A percentile compares a stretch with the other conserved stretches of the same genome.
phyloP scores from a whole-genome alignment of 78 protist species.

The Dictyostelium intermedium region DNA sequence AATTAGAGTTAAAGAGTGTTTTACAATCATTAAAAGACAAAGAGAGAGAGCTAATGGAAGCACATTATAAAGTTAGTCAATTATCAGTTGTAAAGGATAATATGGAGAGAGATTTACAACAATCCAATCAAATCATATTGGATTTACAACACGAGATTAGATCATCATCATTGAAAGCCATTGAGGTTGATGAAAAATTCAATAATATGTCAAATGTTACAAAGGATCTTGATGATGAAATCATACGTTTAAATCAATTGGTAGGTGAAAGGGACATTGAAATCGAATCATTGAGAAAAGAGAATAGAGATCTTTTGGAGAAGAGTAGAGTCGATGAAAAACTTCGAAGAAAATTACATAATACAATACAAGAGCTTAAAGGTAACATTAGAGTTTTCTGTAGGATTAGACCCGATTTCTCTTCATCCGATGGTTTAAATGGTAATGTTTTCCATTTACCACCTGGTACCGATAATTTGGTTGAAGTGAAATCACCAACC shows the following conservation, averaged over 20 bases:
- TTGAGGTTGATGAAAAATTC: background rate
- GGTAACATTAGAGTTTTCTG: slow-evolving; percentile 93
- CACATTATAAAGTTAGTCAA: background rate
- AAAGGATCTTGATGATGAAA: background rate
- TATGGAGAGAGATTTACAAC: background rate
- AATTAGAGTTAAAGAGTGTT: background rate
- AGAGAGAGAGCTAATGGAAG: background rate
- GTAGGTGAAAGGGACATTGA: background rate
- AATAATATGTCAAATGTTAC: background rate
- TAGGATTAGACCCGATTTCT: slow-evolving; percentile 85
- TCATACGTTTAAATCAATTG: background rate
- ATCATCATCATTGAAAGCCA: background rate
- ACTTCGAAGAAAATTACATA: slow-evolving; percentile 52
- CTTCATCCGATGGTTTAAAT: background rate
- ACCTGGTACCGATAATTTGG: background rate
- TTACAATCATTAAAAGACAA: background rate
- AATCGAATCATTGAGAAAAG: background rate
- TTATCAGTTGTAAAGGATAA: background rate
- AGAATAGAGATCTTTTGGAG: background rate
- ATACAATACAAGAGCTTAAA: slow-evolving; percentile 81
- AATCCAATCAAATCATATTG: background rate
- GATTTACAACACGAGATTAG: background rate
- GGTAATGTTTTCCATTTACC: background rate
- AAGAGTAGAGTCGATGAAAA: slow-evolving; percentile 57
- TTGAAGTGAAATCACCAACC: slow-evolving; percentile 1